Evolutionary conservation across 176 grass and related monocot species (phyloP), one percentile per base, ranked within the genome.

Genomic region (Aegilops sharonensis): DNA sequence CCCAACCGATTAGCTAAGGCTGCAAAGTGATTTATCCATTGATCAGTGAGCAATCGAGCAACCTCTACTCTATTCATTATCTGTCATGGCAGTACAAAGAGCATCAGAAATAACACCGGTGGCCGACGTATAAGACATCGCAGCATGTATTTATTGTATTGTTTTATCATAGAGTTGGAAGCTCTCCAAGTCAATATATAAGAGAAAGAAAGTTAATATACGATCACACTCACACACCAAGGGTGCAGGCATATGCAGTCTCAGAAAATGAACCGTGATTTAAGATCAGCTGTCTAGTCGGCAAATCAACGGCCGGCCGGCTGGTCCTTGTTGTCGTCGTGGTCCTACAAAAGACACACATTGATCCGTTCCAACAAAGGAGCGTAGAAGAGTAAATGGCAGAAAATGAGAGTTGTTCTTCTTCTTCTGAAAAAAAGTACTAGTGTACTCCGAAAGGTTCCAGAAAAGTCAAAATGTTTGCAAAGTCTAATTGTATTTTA

Each of bases 281-380:
- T n/a, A 84, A 35, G 20, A 29, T 8, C 27, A 70, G 11, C 14
- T 78, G 21, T 74, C 3, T 50, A 18, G 13, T 40, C 36, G 45
- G 9, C 20, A 52, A 14, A 17, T 63, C 35, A 30, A 52, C 23
- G 12, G 72, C 39, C 11, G 15, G 1, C 20, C 1, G 45, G 45
- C 0, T 1, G 45, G 13, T 30, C 9, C 1, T 9, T 3, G 4
- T 75, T 29, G 47, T 11, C 17, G 74, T 56, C 3, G 29, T 24
- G 20, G 42, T 67, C 18, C 42, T 42, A 35, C 23, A 65, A 64
- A 18, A 23, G 31, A 24, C 25, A 66, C 79, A 9, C 80, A 6
- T 72, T 80, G 81, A 87, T 24, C 45, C 14, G 60, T 84, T 84
- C 85, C 6, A 59, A 79, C 72, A 37, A 87, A 79, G 13, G 4